Evolutionary conservation across 805 yeast genomes (phyloP), one percentile per base, ranked within the genome.

Genomic region (Tetrapisispora phaffii): DNA sequence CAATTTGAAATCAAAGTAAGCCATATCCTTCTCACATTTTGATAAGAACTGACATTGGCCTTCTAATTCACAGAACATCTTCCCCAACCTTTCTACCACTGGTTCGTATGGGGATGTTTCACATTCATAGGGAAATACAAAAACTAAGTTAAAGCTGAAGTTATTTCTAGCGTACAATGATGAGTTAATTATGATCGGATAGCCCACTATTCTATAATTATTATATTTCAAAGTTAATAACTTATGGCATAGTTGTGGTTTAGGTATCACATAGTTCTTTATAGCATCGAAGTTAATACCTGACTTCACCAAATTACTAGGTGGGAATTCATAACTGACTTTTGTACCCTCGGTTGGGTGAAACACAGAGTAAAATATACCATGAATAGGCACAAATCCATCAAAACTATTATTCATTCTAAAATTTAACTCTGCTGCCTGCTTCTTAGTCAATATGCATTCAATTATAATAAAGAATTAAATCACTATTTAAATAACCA

Each of bases 301-400:
- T 72, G 72, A 32, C 58, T 66, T 45, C 54, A 50, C 41, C 41
- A 55, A 22, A 46, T 60, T 55, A 32, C 87, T 85, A 34, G 80
- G 77, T 2, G 98, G 98, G 0, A 87, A 94, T 60, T 93, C 96
- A 56, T 84, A 85, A 5, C 85, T 75, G 6, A 90, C 89, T 64
- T 88, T 87, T 0, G 97, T 82, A 1, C 98, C 98, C 57, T 88
- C 95, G 0, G 93, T 85, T 0, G 97, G 97, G 56, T 93, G 97
- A 65, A 93, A 93, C 0, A 85, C 86, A 0, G 96, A 80, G 62
- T 86, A 93, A 62, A 93, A 89, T 38, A 88, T 71, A 1, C 96
- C 93, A 46, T 77, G 72, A 16, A 93, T 87, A n/a, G 95, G 95
- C 7, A 82, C 83, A 58, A 89, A 88, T 19, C 95, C 96, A 62